A percentile compares a stretch with the other conserved stretches of the same genome.
These are phyloP conservation scores for Coprinopsis strossmayeri DNA, from an alignment of 768 basidiomycete genomes.

Conservation along the genomic window DNA sequence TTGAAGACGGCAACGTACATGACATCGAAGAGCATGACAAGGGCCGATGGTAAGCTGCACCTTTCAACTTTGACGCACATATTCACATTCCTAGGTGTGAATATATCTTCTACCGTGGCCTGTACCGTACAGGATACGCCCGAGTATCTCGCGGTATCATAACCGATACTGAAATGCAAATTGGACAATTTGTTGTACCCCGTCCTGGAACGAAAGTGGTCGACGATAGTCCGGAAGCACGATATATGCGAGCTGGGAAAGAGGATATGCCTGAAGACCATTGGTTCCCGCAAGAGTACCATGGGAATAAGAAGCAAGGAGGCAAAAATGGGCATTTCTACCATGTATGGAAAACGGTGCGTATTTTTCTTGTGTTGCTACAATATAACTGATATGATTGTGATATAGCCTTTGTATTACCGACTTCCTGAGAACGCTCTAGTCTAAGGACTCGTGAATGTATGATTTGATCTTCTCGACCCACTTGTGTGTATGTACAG, in stretches of 20 bases:
- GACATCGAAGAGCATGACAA: conserved; percentile 72
- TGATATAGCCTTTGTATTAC: no score
- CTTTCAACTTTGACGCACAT: not conserved
- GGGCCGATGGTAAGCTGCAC: conserved; percentile 52
- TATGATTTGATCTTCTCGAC: no score
- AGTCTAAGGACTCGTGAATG: no score
- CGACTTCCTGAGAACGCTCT: no score
- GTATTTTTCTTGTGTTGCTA: conserved; percentile 22
- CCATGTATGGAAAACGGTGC: conserved; percentile 69
- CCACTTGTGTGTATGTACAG: no score
- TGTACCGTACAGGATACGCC: conserved; percentile 78
- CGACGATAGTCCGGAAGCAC: conserved; percentile 54
- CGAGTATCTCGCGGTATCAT: conserved; percentile 77
- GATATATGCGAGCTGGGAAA: conserved; percentile 63
- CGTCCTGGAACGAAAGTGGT: conserved; percentile 43
- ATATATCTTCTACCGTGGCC: conserved; percentile 80
- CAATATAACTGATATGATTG: no score
- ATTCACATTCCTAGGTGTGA: conserved; percentile 57
- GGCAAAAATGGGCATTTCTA: conserved; percentile 70
- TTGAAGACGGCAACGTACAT: conserved; percentile 70
- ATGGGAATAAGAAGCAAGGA: conserved; percentile 42
- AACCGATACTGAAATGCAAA: conserved; percentile 87
- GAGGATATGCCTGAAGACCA: conserved; percentile 59
- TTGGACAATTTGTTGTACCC: conserved; percentile 80
- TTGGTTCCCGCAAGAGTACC: conserved; percentile 76